A percentile compares a stretch with the other conserved stretches of the same genome.
phyloP scores from a whole-genome alignment of 306 rosid genomes.

The Cyamopsis tetragonoloba region DNA sequence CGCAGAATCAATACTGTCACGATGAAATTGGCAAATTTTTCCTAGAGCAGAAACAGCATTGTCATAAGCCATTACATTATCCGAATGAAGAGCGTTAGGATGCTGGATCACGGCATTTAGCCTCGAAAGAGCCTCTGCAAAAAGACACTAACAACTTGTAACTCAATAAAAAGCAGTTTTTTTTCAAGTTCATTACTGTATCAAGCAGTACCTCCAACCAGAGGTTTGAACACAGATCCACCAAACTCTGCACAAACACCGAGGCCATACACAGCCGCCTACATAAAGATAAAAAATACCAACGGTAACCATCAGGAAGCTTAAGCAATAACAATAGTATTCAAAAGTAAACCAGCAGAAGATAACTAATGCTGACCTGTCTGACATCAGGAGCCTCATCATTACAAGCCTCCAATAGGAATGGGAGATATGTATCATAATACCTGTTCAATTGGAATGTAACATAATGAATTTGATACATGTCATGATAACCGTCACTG shows the following conservation, averaged over 20 bases:
- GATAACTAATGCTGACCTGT: slow-evolving; percentile 59
- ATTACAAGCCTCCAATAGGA: slow-evolving; percentile 95
- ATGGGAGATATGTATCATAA: slow-evolving; percentile 90
- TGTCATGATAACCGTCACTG: neutral
- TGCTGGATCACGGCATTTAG: slow-evolving; percentile 86
- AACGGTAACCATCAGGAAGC: slow-evolving; percentile 2
- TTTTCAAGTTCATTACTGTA: neutral
- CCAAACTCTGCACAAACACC: slow-evolving; percentile 99
- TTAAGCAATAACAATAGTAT: slow-evolving; percentile 16
- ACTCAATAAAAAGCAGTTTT: neutral
- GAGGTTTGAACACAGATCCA: slow-evolving; percentile 78
- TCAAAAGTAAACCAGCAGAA: neutral
- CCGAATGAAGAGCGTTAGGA: slow-evolving; percentile 74
- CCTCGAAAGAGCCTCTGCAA: slow-evolving; percentile 92
- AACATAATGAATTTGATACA: neutral
- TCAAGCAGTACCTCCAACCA: slow-evolving; percentile 66
- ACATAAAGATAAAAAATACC: slow-evolving; percentile 19
- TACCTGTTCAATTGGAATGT: slow-evolving; percentile 54
- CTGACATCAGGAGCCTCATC: slow-evolving; percentile 92
- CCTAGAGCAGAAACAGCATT: slow-evolving; percentile 98
- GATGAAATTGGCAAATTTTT: slow-evolving; percentile 80
- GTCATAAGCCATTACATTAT: slow-evolving; percentile 92
- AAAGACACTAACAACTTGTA: slow-evolving; percentile 24
- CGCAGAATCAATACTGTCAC: slow-evolving; percentile 84
- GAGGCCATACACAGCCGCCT: slow-evolving; percentile 98